Conservation (phyloP, 331 rosid genomes). For the Malus hybrid region DNA sequence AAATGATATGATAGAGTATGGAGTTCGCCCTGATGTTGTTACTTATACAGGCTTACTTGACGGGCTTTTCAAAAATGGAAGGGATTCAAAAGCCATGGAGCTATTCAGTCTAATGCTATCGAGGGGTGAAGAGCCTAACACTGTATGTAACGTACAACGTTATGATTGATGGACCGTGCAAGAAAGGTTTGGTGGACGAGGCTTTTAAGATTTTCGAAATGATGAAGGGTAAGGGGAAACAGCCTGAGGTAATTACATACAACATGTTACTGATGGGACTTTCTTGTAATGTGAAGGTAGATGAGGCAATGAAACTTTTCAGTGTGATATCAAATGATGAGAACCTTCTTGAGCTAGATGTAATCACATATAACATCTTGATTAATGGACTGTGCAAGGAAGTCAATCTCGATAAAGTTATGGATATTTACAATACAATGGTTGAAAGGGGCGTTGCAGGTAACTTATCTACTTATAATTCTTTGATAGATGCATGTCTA, state of each 20-base stretch:
- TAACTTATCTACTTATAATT: conserved; percentile 45
- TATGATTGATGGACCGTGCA: conserved; percentile 66
- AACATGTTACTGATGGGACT: conserved; percentile 57
- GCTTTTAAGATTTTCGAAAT: conserved; percentile 42
- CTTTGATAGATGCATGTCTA: conserved; percentile 56
- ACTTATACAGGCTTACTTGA: conserved; percentile 54
- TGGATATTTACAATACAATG: conserved; percentile 47
- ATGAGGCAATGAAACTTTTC: conserved; percentile 60
- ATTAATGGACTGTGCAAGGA: conserved; percentile 63
- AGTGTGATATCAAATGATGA: conserved; percentile 31
- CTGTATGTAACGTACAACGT: conserved; percentile 48
- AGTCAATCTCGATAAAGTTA: conserved; percentile 36
- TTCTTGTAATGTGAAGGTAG: conserved; percentile 39
- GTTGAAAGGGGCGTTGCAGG: conserved; percentile 39
- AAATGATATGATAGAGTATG: conserved; percentile 43
- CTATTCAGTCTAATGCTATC: conserved; percentile 51
- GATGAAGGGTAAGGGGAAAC: conserved; percentile 60
- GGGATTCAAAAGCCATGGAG: conserved; percentile 35
- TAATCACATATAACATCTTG: conserved; percentile 37
- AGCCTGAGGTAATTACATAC: conserved; percentile 65
- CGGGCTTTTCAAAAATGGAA: conserved; percentile 72
- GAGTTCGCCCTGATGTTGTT: conserved; percentile 50
- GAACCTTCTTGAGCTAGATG: conserved; percentile 44
- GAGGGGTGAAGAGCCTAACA: conserved; percentile 56
- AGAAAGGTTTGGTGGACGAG: conserved; percentile 52